phyloP scores from a whole-genome alignment of 805 yeast genomes.

The Spencermartinsiella europaea region DNA sequence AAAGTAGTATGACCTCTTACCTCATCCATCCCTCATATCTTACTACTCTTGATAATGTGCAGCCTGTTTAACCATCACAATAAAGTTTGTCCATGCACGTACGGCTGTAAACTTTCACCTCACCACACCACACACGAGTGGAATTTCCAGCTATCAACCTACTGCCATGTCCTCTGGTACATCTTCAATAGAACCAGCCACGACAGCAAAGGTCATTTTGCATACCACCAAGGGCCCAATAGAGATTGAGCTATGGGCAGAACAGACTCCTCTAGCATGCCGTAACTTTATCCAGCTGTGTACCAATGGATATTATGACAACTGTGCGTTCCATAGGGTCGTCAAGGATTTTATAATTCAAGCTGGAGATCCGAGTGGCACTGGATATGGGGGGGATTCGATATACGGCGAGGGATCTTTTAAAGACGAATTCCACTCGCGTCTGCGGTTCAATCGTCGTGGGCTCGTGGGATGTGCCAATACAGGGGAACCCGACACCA shows the following conservation, averaged over 20 bases:
- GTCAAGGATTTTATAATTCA: conserved; percentile 35
- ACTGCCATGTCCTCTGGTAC: no score
- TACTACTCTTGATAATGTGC: no score
- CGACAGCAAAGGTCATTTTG: conserved; percentile 42
- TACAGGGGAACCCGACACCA: conserved; percentile 29
- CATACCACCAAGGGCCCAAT: conserved; percentile 55
- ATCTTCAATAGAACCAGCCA: conserved; percentile 21
- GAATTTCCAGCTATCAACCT: no score
- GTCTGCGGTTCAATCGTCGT: conserved; percentile 46
- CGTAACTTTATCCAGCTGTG: conserved; percentile 48
- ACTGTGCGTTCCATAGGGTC: conserved; percentile 39
- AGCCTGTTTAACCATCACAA: no score
- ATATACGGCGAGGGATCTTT: conserved; percentile 25
- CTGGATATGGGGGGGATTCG: conserved; percentile 30
- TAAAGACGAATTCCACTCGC: conserved; percentile 44
- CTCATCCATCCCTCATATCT: no score
- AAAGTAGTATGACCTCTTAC: no score
- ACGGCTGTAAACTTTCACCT: no score
- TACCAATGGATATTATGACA: conserved; percentile 38
- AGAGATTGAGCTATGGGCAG: conserved; percentile 63
- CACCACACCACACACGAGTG: no score
- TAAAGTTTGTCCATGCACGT: no score
- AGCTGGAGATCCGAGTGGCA: conserved; percentile 34
- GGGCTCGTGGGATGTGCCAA: conserved; percentile 53
- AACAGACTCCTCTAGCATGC: conserved; percentile 51